Conservation (phyloP, 371 early-diverging fungal genomes). For the Circinella minor region DNA sequence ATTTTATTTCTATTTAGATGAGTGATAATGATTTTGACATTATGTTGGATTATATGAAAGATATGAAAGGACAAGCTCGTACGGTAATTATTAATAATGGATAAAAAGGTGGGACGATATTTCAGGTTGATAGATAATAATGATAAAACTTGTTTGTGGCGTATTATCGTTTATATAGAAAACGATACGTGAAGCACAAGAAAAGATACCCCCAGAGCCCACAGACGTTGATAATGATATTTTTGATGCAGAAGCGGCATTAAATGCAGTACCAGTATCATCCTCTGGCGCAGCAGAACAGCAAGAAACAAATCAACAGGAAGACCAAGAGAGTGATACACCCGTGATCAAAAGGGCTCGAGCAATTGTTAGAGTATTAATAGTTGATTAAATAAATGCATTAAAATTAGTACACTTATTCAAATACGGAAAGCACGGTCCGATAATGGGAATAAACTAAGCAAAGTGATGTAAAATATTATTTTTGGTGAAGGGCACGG, state of each 20-base stretch:
- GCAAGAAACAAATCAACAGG: neutral
- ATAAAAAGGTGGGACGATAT: neutral
- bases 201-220: slow-evolving; percentile 19
- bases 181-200: slow-evolving; percentile 37
- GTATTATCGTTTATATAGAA: slow-evolving; percentile 19
- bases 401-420: too few species aligned
- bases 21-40: slow-evolving; percentile 38
- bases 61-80: slow-evolving; percentile 47
- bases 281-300: slow-evolving; percentile 9
- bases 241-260: slow-evolving; percentile 50
- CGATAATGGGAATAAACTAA: too few species aligned
- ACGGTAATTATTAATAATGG: slow-evolving; percentile 26
- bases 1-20: slow-evolving; percentile 12
- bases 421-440: too few species aligned
- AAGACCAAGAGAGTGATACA: slow-evolving; percentile 25
- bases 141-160: slow-evolving; percentile 8
- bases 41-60: slow-evolving; percentile 41
- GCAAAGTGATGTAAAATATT: too few species aligned
- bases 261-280: slow-evolving; percentile 24
- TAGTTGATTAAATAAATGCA: neutral
- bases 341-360: slow-evolving; percentile 31
- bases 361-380: slow-evolving; percentile 26
- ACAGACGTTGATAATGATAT: slow-evolving; percentile 37
- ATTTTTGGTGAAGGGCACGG: too few species aligned
- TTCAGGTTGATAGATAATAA: too few species aligned